Percentiles rank a stretch among this genome's conserved stretches.
These are phyloP conservation scores for Dryadomyces quercivorus DNA, from an alignment of 2,329 filamentous ascomycete genomes.

Conservation along the genomic window DNA sequence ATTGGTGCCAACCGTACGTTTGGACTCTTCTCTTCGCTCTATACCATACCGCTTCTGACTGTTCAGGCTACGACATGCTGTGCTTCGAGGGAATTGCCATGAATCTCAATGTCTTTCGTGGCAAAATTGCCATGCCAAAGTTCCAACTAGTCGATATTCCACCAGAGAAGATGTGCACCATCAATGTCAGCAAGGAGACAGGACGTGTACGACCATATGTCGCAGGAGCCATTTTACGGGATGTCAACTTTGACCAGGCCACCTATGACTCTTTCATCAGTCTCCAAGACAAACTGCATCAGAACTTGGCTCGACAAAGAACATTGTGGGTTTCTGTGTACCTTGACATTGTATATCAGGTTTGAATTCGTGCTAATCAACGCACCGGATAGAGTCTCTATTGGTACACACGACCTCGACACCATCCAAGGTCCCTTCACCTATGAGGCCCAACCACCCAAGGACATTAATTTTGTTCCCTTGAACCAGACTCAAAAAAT, in stretches of 20 bases:
- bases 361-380: not conserved
- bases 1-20: slow-evolving; percentile 65
- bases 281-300: slow-evolving; percentile 94
- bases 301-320: slow-evolving; percentile 84
- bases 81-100: slow-evolving; percentile 95
- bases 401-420: slow-evolving; percentile 93
- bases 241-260: slow-evolving; percentile 82
- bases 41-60: not conserved
- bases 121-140: slow-evolving; percentile 61
- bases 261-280: slow-evolving; percentile 96
- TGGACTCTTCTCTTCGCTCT: not conserved
- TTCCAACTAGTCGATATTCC: slow-evolving; percentile 64
- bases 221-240: slow-evolving; percentile 77
- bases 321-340: slow-evolving; percentile 39
- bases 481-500: slow-evolving; percentile 87
- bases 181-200: slow-evolving; percentile 68
- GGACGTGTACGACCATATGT: slow-evolving; percentile 74
- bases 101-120: slow-evolving; percentile 91
- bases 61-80: slow-evolving; percentile 61
- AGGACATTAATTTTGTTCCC: slow-evolving; percentile 81
- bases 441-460: slow-evolving; percentile 85
- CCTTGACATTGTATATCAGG: not conserved
- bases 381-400: slow-evolving; percentile 48
- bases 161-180: slow-evolving; percentile 62
- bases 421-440: slow-evolving; percentile 91